Percentiles rank a stretch among this genome's conserved stretches.
Evolutionary conservation across 2,329 filamentous ascomycete genomes (phyloP).

Genomic region (Penicillium sp.): DNA sequence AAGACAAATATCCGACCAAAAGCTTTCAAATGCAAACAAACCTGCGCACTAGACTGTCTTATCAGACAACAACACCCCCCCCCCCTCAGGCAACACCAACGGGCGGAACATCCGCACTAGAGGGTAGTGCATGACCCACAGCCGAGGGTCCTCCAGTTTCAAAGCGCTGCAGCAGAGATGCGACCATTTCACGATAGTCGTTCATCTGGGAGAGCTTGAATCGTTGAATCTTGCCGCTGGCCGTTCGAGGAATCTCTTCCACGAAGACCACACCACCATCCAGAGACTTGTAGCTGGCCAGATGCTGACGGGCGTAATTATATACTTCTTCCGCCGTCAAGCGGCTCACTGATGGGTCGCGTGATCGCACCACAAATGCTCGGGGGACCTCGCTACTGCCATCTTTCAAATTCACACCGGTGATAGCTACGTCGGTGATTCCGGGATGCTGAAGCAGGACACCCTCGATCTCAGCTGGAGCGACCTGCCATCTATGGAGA

Average conservation of each 20-base stretch:
- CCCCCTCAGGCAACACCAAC: constrained; percentile 26
- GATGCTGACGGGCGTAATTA: constrained; percentile 42
- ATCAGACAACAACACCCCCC: constrained; percentile 27
- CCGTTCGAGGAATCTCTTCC: constrained; percentile 53
- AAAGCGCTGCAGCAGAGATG: constrained; percentile 34
- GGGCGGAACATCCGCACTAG: constrained; percentile 21
- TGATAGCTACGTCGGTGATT: constrained; percentile 52
- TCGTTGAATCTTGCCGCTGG: constrained; percentile 55
- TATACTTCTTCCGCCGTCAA: constrained; percentile 50
- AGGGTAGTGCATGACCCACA: constrained; percentile 10
- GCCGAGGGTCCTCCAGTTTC: constrained; percentile 3
- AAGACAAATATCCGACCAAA: background rate
- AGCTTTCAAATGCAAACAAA: constrained; percentile 1
- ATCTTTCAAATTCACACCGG: constrained; percentile 45
- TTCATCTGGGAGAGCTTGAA: constrained; percentile 48
- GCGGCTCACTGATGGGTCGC: constrained; percentile 23
- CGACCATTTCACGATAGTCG: constrained; percentile 42
- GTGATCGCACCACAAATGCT: constrained; percentile 51
- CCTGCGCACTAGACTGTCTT: background rate
- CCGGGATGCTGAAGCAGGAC: constrained; percentile 50
- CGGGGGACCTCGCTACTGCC: constrained; percentile 46
- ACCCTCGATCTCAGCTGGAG: constrained; percentile 54
- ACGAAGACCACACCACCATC: constrained; percentile 55
- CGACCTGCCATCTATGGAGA: constrained; percentile 49
- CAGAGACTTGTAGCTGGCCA: constrained; percentile 55